Percentiles rank a stretch among this genome's conserved stretches.
These are phyloP conservation scores for Neofusicoccum kwambonambiense DNA, from an alignment of 2,329 filamentous ascomycete species.

Conservation along the genomic window DNA sequence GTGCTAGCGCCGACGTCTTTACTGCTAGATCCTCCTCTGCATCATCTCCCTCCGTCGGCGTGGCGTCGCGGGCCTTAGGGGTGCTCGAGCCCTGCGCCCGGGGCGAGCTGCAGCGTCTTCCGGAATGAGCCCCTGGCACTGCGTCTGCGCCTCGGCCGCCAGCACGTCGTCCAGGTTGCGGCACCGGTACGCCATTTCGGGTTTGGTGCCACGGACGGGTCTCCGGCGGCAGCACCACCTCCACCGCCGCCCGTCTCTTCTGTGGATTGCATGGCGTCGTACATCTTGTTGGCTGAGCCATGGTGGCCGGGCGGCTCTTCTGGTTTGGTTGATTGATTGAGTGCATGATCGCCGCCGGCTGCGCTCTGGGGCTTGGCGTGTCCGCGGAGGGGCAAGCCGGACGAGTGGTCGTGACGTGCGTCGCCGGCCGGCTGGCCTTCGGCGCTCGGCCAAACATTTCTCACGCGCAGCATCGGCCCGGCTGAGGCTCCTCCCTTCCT, in stretches of 20 bases:
- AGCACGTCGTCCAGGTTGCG: slow-evolving; percentile 11
- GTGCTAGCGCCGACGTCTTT: not conserved
- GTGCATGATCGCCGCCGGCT: not conserved
- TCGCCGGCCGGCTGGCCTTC: not conserved
- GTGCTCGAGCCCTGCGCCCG: not conserved
- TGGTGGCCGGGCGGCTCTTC: not conserved
- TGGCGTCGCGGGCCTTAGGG: not conserved
- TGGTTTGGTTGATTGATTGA: not conserved
- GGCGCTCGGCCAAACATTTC: not conserved
- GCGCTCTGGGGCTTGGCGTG: not conserved
- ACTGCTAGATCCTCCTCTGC: too few species aligned
- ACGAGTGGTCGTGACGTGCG: not conserved
- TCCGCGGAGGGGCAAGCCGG: not conserved
- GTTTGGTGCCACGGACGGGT: too few species aligned
- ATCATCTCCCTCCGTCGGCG: not conserved
- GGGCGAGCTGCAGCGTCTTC: not conserved
- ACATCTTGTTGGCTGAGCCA: not conserved
- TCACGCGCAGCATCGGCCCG: not conserved
- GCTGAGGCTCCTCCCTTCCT: not conserved
- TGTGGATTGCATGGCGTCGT: not conserved
- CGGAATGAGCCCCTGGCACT: not conserved
- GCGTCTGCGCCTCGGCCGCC: not conserved
- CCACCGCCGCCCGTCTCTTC: not conserved
- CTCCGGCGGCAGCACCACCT: too few species aligned
- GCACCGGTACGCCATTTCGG: slow-evolving; percentile 7